Evolutionary conservation across 257 asterid genomes (phyloP).

Genomic region (Solanum sitiens): DNA sequence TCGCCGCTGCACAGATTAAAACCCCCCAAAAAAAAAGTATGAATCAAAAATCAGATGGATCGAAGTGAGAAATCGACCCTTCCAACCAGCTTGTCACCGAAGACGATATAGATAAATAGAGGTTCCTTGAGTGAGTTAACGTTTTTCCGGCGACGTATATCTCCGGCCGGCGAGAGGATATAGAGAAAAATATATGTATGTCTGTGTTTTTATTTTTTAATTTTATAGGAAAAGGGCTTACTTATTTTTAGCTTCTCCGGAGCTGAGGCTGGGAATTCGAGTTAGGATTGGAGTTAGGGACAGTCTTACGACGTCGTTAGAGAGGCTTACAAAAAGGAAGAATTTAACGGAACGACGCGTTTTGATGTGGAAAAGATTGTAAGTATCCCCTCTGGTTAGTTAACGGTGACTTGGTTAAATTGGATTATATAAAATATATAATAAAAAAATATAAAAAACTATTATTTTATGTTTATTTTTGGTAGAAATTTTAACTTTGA

Average conservation of each 20-base stretch:
- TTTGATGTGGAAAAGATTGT: background rate
- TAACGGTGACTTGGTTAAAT: background rate
- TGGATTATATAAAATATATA: background rate
- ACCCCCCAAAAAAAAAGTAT: background rate
- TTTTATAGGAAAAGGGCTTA: background rate
- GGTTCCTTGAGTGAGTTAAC: background rate
- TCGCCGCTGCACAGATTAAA: background rate
- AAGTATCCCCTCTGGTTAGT: background rate
- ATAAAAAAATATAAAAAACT: no score
- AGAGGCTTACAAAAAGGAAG: background rate
- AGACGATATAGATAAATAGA: background rate
- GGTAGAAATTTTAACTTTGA: background rate
- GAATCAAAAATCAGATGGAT: background rate
- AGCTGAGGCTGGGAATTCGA: background rate
- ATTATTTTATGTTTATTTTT: no score
- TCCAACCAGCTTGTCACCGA: background rate
- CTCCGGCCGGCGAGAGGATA: background rate
- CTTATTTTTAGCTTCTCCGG: background rate
- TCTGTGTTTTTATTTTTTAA: background rate
- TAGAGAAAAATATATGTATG: background rate
- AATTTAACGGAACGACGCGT: background rate
- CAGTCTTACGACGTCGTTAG: background rate
- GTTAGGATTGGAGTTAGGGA: background rate
- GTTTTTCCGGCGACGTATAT: background rate
- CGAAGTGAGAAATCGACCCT: background rate